phyloP scores from a whole-genome alignment of 306 rosid genomes.

The Begonia fuchsioides region DNA sequence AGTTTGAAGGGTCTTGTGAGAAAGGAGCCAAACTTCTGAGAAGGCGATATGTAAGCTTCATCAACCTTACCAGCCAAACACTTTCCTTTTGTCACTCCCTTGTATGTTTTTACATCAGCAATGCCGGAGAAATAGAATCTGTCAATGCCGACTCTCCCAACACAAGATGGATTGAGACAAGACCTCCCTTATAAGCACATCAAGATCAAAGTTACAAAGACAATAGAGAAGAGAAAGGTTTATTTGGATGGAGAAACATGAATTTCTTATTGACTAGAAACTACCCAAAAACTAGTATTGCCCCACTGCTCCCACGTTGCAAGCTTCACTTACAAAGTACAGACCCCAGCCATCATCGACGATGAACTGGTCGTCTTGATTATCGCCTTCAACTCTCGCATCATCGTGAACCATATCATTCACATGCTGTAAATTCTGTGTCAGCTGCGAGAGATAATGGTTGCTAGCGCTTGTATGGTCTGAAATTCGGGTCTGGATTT shows the following conservation, averaged over 20 bases:
- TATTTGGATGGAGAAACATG: background rate
- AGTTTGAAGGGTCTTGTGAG: slow-evolving; percentile 56
- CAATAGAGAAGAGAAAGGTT: too few species aligned
- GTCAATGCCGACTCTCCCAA: too few species aligned
- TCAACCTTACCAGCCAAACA: slow-evolving; percentile 59
- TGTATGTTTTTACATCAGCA: slow-evolving; percentile 69
- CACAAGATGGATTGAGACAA: too few species aligned
- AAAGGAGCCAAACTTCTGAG: slow-evolving; percentile 48
- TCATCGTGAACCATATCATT: slow-evolving; percentile 68
- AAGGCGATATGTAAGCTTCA: slow-evolving; percentile 70
- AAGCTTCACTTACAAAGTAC: slow-evolving; percentile 7
- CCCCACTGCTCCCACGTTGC: slow-evolving; percentile 6
- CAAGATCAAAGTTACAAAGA: too few species aligned
- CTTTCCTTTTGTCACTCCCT: slow-evolving; percentile 76
- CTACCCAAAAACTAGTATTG: slow-evolving; percentile 1
- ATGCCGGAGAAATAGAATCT: too few species aligned
- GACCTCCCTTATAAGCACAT: too few species aligned
- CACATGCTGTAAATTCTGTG: slow-evolving; percentile 93
- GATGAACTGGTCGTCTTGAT: slow-evolving; percentile 88
- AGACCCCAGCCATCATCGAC: slow-evolving; percentile 48
- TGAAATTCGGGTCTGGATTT: slow-evolving; percentile 78
- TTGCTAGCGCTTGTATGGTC: slow-evolving; percentile 81
- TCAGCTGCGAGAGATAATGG: slow-evolving; percentile 88
- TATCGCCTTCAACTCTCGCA: slow-evolving; percentile 81
- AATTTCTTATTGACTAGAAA: background rate